Base-by-base conservation (phyloP, 208 protist species). In the Trypanosoma cruzi region DNA sequence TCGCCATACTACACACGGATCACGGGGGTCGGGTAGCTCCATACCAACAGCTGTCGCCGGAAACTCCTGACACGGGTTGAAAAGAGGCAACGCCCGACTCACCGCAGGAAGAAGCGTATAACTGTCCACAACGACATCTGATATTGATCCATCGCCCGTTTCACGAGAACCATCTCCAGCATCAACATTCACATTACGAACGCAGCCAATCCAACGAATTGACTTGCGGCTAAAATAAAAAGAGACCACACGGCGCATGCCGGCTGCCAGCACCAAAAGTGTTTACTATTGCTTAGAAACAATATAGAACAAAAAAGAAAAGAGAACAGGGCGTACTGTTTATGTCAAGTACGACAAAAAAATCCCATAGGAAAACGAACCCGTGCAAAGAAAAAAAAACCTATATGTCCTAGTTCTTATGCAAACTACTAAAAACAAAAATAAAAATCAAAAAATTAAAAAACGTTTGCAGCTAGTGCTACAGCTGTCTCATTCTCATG, bases 1-100 rank as follows among this genome's bases (percentile, higher is more conserved):
- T n/a, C 83, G 71, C 86, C 89, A 95, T 2, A 67, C 26, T 0
- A 92, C 72, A 59, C 82, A 83, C 1, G 89, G 83, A 57, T 95
- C 83, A 46, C 61, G 64, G 11, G 70, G 68, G 8, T 78, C 44
- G 20, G 84, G 71, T 44, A 86, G 44, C 44, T 49, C 81, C 36
- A 80, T 68, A 36, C 36, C 57, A 24, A 40, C 49, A 22, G 68
- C 55, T 58, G 85, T 92, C 0, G 84, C 80, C 20, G 89, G 80
- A 70, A 84, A 91, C 50, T 71, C 52, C n/a, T 66, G 73, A 60
- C 37, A 71, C 0, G 89, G 86, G 56, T 42, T 48, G 8, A 77
- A 77, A 34, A 86, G 75, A 50, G 81, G 81, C 24, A 74, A 65
- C 4, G 82, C 89, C 11, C 84, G 48, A 34, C 85, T 71, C 14